These are phyloP conservation scores for Coemansia sp. DNA, from an alignment of 192 early-diverging fungal genomes.

Conservation along the genomic window DNA sequence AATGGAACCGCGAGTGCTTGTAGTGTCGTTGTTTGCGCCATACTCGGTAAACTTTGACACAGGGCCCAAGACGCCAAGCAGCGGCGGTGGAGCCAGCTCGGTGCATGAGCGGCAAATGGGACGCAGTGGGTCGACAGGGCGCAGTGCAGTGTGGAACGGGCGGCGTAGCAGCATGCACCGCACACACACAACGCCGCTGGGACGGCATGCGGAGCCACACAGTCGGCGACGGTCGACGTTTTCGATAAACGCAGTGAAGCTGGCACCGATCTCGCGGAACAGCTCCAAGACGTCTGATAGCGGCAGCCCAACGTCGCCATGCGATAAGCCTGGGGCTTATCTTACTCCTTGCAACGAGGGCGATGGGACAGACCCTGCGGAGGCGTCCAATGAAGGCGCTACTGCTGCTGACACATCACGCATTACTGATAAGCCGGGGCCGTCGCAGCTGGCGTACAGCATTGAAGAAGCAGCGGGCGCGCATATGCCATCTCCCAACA, in stretches of 20 bases:
- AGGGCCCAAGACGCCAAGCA: constrained; percentile 13
- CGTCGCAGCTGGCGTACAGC: constrained; percentile 42
- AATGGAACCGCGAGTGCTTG: constrained; percentile 61
- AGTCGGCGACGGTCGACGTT: constrained; percentile 52
- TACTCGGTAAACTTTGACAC: constrained; percentile 66
- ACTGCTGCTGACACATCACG: not conserved
- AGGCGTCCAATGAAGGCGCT: not conserved
- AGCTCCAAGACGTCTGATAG: constrained; percentile 15
- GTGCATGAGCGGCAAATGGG: constrained; percentile 24
- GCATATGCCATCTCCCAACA: constrained; percentile 44
- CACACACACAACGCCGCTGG: constrained; percentile 51
- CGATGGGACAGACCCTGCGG: constrained; percentile 2
- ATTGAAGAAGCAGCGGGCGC: constrained; percentile 48
- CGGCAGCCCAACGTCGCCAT: constrained; percentile 7
- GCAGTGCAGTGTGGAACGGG: constrained; percentile 49
- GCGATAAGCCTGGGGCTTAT: constrained; percentile 4
- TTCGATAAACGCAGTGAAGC: constrained; percentile 41
- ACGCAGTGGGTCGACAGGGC: constrained; percentile 37
- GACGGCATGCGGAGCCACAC: constrained; percentile 49
- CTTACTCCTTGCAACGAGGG: constrained; percentile 25
- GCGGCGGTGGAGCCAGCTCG: constrained; percentile 4
- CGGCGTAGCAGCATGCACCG: constrained; percentile 52
- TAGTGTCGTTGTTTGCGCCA: constrained; percentile 75
- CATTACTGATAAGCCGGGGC: constrained; percentile 24
- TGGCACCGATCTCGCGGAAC: constrained; percentile 46